These are phyloP conservation scores for Neonothopanus nambi DNA, from an alignment of 1,284 basidiomycete species.

Conservation along the genomic window DNA sequence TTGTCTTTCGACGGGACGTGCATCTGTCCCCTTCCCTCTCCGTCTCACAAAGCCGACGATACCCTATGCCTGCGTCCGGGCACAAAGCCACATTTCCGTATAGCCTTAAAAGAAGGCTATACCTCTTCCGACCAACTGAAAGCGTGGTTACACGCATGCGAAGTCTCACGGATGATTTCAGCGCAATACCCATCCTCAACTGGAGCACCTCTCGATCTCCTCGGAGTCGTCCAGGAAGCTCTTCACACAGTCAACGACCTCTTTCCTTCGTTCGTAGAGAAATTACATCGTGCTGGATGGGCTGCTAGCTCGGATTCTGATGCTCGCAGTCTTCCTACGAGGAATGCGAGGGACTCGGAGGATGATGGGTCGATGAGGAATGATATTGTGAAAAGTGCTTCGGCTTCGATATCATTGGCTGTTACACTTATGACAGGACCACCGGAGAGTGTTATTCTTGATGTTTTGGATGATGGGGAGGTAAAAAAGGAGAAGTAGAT, in stretches of 20 bases:
- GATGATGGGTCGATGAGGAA: neutral
- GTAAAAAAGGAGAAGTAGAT: constrained; percentile 11
- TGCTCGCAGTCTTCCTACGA: neutral
- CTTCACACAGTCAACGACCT: neutral
- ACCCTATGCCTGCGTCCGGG: neutral
- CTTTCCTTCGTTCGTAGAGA: constrained; percentile 7
- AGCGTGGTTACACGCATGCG: constrained; percentile 54
- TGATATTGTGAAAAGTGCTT: neutral
- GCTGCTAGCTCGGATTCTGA: neutral
- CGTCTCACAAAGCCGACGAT: no score
- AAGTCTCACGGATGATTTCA: constrained; percentile 17
- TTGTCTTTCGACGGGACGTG: constrained; percentile 43
- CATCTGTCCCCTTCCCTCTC: constrained; percentile 7
- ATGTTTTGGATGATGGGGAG: neutral
- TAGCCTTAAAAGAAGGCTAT: constrained; percentile 53
- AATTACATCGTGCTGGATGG: constrained; percentile 12
- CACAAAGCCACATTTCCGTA: constrained; percentile 31
- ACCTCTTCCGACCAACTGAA: constrained; percentile 48
- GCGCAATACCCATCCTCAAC: neutral
- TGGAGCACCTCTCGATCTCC: neutral
- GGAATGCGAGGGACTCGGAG: neutral
- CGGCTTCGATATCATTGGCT: no score
- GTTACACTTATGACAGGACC: constrained; percentile 11
- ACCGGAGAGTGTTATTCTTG: constrained; percentile 11
- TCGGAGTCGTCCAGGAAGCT: constrained; percentile 3